A percentile compares a stretch with the other conserved stretches of the same genome.
phyloP scores from a whole-genome alignment of 2,329 filamentous ascomycete genomes.

The Aspergillus spinulosporus region DNA sequence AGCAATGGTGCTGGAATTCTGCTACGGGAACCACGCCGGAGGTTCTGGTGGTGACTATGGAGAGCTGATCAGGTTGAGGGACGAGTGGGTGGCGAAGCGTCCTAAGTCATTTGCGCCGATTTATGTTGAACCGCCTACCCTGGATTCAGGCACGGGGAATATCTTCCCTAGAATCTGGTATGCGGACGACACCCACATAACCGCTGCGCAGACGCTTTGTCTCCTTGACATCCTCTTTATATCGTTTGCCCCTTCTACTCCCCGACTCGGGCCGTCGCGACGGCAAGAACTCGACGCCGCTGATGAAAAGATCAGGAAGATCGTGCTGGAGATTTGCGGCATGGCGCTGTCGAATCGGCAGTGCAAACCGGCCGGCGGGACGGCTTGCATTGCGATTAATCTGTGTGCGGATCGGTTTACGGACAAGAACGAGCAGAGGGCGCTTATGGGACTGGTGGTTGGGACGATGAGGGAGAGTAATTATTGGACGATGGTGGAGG shows the following conservation, averaged over 20 bases:
- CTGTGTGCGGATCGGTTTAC: background rate
- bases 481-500: background rate
- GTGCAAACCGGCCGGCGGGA: background rate
- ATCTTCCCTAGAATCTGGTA: background rate
- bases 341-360: background rate
- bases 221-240: background rate
- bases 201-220: background rate
- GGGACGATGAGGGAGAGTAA: background rate
- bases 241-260: background rate
- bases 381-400: background rate
- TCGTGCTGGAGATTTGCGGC: background rate
- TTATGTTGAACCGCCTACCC: background rate
- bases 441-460: constrained; percentile 1
- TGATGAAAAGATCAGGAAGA: background rate
- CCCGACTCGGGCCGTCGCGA: background rate
- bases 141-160: background rate
- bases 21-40: background rate
- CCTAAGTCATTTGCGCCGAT: background rate
- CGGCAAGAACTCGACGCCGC: background rate
- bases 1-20: background rate
- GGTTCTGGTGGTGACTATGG: background rate
- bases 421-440: background rate
- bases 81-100: background rate
- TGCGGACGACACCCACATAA: background rate
- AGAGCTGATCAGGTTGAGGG: background rate